Percentiles rank a stretch among this genome's conserved stretches.
Evolutionary conservation across 2,329 filamentous ascomycete species (phyloP).

Genomic region (Cladosporium sp.): DNA sequence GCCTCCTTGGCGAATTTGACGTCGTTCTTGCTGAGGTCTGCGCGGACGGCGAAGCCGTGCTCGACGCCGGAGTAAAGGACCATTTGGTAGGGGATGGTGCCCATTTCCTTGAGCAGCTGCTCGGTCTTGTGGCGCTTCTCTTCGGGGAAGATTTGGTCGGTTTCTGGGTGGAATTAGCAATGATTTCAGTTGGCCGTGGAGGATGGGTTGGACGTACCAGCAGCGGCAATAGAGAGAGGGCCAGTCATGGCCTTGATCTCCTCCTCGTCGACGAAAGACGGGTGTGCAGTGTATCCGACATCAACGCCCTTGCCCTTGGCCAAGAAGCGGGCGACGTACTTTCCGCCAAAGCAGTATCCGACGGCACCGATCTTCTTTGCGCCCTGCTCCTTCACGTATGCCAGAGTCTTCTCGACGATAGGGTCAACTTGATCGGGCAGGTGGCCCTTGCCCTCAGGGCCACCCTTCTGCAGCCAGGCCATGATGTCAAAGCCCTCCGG

Average conservation of each 20-base stretch:
- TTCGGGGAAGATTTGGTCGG: conserved; percentile 59
- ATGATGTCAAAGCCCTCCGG: conserved; percentile 51
- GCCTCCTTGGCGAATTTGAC: conserved; percentile 74
- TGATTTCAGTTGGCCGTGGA: neutral
- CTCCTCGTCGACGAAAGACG: conserved; percentile 66
- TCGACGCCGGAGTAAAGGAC: conserved; percentile 69
- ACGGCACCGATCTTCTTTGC: conserved; percentile 49
- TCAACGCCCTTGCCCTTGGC: conserved; percentile 57
- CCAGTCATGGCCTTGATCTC: conserved; percentile 60
- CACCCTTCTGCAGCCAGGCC: conserved; percentile 47
- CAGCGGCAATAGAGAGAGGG: conserved; percentile 63
- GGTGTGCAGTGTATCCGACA: conserved; percentile 73
- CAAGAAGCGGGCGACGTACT: conserved; percentile 64
- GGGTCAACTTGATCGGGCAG: conserved; percentile 51
- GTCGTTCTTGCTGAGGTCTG: conserved; percentile 58
- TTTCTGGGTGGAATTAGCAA: conserved; percentile 44
- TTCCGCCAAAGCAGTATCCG: conserved; percentile 54
- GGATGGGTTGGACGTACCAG: conserved; percentile 44
- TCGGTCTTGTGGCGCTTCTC: conserved; percentile 60
- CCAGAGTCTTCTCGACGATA: conserved; percentile 50
- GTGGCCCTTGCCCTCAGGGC: conserved; percentile 41
- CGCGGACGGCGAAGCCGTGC: conserved; percentile 75
- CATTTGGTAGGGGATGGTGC: conserved; percentile 66
- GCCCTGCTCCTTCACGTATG: conserved; percentile 52
- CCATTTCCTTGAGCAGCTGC: conserved; percentile 55